A percentile compares a stretch with the other conserved stretches of the same genome.
These are phyloP conservation scores for Ampelomyces quisqualis DNA, from an alignment of 2,329 filamentous ascomycete species.

Conservation along the genomic window DNA sequence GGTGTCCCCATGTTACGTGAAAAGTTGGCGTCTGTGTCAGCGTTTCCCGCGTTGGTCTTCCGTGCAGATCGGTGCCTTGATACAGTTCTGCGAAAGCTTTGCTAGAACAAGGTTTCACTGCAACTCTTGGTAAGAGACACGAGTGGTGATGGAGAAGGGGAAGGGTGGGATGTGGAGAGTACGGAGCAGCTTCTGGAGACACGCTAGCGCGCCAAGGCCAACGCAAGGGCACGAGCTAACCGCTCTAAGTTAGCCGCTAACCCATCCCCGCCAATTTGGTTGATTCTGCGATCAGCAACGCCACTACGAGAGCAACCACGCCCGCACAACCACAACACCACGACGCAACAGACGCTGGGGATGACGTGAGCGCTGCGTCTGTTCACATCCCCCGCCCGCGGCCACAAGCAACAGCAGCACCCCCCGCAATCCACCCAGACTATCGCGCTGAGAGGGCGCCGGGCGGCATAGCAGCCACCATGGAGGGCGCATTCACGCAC, in stretches of 20 bases:
- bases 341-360: conserved; percentile 9
- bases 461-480: conserved; percentile 40
- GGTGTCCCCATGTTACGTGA: too few species aligned
- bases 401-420: conserved; percentile 5
- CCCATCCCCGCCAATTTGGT: not conserved
- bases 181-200: too few species aligned
- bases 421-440: too few species aligned
- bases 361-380: conserved; percentile 28
- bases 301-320: conserved; percentile 15
- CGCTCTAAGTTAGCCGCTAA: too few species aligned
- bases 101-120: not conserved
- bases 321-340: conserved; percentile 12
- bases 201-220: too few species aligned
- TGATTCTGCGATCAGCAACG: not conserved
- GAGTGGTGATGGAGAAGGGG: too few species aligned
- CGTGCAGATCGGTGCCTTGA: not conserved
- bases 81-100: too few species aligned
- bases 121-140: too few species aligned
- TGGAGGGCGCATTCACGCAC: conserved; percentile 88
- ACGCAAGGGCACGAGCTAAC: too few species aligned
- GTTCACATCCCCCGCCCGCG: conserved; percentile 1
- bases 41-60: too few species aligned
- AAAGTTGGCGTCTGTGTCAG: too few species aligned
- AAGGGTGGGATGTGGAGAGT: too few species aligned
- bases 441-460: conserved; percentile 1